phyloP scores from a whole-genome alignment of 371 early-diverging fungal species.

The Zancudomyces culisetae region DNA sequence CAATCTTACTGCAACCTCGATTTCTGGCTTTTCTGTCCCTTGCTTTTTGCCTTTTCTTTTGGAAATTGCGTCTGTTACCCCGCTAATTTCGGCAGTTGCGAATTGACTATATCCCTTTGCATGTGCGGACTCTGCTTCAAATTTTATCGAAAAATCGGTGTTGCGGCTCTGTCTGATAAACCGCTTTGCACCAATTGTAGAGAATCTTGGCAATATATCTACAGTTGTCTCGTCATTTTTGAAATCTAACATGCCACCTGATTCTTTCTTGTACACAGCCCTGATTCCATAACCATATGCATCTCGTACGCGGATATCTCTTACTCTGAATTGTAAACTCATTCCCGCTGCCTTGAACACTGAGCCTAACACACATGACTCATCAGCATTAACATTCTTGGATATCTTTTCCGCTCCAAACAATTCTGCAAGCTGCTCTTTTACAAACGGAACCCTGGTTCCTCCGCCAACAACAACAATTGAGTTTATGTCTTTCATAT shows the following conservation, averaged over 20 bases:
- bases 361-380: conserved; percentile 88
- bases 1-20: conserved; percentile 55
- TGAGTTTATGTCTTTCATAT: conserved; percentile 55
- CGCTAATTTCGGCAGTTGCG: conserved; percentile 36
- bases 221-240: conserved; percentile 5
- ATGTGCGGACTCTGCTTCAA: conserved; percentile 38
- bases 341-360: conserved; percentile 74
- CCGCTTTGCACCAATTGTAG: conserved; percentile 54
- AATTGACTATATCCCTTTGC: conserved; percentile 14
- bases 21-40: conserved; percentile 47
- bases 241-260: conserved; percentile 15
- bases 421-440: conserved; percentile 37
- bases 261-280: conserved; percentile 43
- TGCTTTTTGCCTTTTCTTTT: conserved; percentile 33
- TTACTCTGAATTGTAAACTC: conserved; percentile 70
- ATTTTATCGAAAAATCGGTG: conserved; percentile 56
- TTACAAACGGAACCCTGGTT: conserved; percentile 71
- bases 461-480: conserved; percentile 90
- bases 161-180: conserved; percentile 61
- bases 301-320: conserved; percentile 72
- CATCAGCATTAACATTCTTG: conserved; percentile 84
- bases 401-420: conserved; percentile 77
- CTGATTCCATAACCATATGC: conserved; percentile 54
- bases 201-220: conserved; percentile 25
- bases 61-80: conserved; percentile 45